Base-by-base conservation (phyloP, 352 stramenopile species). In the Pythium phragmitis region DNA sequence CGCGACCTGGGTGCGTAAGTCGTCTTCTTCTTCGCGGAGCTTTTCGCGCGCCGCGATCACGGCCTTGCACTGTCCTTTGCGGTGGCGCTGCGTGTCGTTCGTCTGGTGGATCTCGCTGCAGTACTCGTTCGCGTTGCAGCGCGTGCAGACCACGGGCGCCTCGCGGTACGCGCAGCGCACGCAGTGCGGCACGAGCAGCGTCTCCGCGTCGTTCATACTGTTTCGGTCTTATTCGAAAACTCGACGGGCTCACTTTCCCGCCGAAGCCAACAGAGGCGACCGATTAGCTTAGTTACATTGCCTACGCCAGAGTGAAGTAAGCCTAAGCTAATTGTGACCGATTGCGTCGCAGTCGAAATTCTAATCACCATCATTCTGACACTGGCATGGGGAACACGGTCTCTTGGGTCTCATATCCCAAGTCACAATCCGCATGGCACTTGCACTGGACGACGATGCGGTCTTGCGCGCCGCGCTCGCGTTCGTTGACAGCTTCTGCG, bases 41-140 rank as follows among this genome's bases (percentile, higher is more conserved):
- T 28, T 28, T 12, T 62, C 41, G 30, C 55, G 55, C 28, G 55
- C 55, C 9, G 49, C 30, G 30, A 47, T 8, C 8, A 62, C 33
- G 17, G 30, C 11, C 3, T 33, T 26, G 36, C 55, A 62, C 55
- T 34, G 30, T 45, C 55, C 42, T 19, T 62, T 62, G 54, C 41
- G 54, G 42, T 62, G 55, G 55, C 45, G 45, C 55, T 62, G 42
- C 17, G 45, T 54, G 55, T 62, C 55, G 42, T 62, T 30, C 21
- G 52, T 53, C 43, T 54, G 42, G 55, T 62, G 55, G 17, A 37
- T 23, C 11, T 33, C 42, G 45, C 55, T 62, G 55, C 55, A 62
- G 55, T 62, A 62, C 30, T 42, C 41, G 45, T 43, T 43, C 2
- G 26, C 55, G 17, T 45, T 12, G 42, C 55, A 62, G 0, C 55